These are phyloP conservation scores for Solanum raphanifolium DNA, from an alignment of 257 asterid genomes.

Conservation along the genomic window DNA sequence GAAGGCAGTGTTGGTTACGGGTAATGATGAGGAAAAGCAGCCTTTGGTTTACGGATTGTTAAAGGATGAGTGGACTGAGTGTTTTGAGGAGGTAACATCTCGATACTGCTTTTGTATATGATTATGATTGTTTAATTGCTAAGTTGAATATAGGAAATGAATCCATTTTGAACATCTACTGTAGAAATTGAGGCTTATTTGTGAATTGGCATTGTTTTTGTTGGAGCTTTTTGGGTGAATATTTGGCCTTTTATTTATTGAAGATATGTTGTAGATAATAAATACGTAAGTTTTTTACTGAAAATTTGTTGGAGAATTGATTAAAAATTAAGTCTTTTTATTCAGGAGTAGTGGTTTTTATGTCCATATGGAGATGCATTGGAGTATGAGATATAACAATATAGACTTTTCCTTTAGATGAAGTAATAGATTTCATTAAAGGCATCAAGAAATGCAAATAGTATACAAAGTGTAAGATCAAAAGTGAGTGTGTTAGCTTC, in stretches of 20 bases:
- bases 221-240: neutral
- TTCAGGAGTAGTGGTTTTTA: neutral
- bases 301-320: neutral
- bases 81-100: slow-evolving; percentile 65
- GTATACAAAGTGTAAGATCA: neutral
- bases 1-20: slow-evolving; percentile 52
- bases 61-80: slow-evolving; percentile 55
- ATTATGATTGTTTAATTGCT: neutral
- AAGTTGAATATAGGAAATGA: neutral
- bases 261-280: neutral
- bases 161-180: neutral
- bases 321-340: neutral
- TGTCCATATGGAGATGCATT: neutral
- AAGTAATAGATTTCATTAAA: too few relatives aligned
- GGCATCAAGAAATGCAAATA: neutral
- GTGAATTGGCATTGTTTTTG: neutral
- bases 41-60: slow-evolving; percentile 52
- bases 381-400: neutral
- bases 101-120: neutral
- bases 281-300: neutral
- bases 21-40: slow-evolving; percentile 38
- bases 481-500: neutral
- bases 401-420: too few relatives aligned
- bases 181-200: neutral
- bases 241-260: neutral